A percentile compares a stretch with the other conserved stretches of the same genome.
Conservation (phyloP, 306 rosid genomes). For the Mimosa bimucronata region DNA sequence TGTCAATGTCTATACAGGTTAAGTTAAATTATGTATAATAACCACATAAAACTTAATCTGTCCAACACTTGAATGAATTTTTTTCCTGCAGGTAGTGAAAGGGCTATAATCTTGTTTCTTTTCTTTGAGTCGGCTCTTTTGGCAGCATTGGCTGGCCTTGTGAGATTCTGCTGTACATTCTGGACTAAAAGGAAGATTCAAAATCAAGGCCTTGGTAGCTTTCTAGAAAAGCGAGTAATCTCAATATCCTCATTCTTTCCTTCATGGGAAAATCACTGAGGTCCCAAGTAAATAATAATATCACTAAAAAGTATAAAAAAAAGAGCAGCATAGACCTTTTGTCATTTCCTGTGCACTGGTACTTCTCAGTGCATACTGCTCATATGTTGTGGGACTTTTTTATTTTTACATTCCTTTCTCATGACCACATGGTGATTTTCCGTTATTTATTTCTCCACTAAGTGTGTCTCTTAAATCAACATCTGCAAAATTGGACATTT, state of each 20-base stretch:
- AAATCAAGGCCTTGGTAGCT: slow-evolving; percentile 62
- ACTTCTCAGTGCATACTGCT: too few relatives aligned
- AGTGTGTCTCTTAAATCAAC: neutral
- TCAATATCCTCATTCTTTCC: neutral
- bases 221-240: slow-evolving; percentile 70
- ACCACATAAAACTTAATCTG: neutral
- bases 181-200: slow-evolving; percentile 77
- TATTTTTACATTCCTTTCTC: too few relatives aligned
- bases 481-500: slow-evolving; percentile 1
- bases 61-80: neutral
- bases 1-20: slow-evolving; percentile 72
- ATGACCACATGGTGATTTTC: too few relatives aligned
- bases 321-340: too few relatives aligned
- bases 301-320: too few relatives aligned
- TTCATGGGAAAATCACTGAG: neutral
- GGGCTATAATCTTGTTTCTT: slow-evolving; percentile 63
- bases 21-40: slow-evolving; percentile 27
- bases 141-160: slow-evolving; percentile 52
- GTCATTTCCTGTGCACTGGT: too few relatives aligned
- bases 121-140: slow-evolving; percentile 58
- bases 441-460: neutral
- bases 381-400: too few relatives aligned
- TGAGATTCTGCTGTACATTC: slow-evolving; percentile 70
- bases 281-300: too few relatives aligned
- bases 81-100: slow-evolving; percentile 58